Base-by-base conservation (phyloP, 1,284 basidiomycete species). In the Filobasidium uniguttulatum region DNA sequence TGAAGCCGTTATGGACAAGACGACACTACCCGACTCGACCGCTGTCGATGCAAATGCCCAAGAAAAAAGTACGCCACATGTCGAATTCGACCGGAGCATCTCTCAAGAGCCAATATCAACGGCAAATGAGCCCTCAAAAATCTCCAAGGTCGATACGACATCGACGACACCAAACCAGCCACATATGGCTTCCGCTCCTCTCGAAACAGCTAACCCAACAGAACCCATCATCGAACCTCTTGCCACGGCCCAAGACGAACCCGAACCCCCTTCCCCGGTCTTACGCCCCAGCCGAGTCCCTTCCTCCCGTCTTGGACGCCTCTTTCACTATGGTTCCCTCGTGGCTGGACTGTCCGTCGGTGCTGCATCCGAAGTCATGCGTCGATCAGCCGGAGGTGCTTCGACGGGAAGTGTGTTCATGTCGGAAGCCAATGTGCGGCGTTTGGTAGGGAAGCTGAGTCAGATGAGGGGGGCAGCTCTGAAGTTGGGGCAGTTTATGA, bases 401-500 rank as follows among this genome's bases (percentile, higher is more conserved):
- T 49, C 46, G 14, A 54, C 54, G 12, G 58, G 57, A 2, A 67
- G 63, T 30, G 65, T 88, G 4, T 81, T 94, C 67, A 78, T 93
- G 78, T 85, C 82, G 2, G 87, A 91, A 63, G 80, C 83, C 1
- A 94, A 98, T 62, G 77, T 97, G 48, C 80, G 82, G 46, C 78
- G 93, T 2, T 74, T 99, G 0, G 93, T 98, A 0, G 81, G 83
- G 8, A 96, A 94, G 62, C 74, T 98, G 14, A 84, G 86, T 0
- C 80, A 83, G 60, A 97, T 98, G 93, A 76, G 93, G 17, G 93
- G 93, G 0, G 93, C 94, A 0, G 94, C 93, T 0, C 73, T 99
- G 53, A 98, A 99, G 71, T 71, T 98, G 1, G 93, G 93, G 0
- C 94, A 98, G 63, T 98, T 98, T 62, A 77, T 98, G 75, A 91